Percentiles rank a stretch among this genome's conserved stretches.
Evolutionary conservation across 2,329 filamentous ascomycete genomes (phyloP).

Genomic region (Lojkania enalia): DNA sequence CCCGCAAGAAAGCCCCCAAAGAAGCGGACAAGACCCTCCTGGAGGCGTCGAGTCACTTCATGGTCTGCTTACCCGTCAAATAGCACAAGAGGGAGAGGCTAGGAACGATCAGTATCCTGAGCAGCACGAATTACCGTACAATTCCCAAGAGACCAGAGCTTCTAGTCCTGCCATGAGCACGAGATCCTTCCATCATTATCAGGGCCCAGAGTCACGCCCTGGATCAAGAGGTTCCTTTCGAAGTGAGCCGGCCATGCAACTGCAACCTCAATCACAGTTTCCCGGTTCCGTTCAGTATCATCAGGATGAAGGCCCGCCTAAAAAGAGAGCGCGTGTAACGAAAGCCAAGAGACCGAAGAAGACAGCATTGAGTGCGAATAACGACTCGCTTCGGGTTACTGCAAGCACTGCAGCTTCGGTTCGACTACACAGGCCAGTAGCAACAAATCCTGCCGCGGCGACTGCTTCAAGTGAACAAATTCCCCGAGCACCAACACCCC

Average conservation of each 20-base stretch:
- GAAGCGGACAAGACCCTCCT: constrained; percentile 24
- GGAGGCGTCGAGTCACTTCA: constrained; percentile 43
- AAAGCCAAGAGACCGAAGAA: constrained; percentile 73
- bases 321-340: constrained; percentile 80
- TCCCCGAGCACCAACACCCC: constrained; percentile 77
- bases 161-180: constrained; percentile 51
- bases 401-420: constrained; percentile 89
- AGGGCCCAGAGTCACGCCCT: constrained; percentile 40
- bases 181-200: constrained; percentile 42
- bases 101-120: constrained; percentile 35
- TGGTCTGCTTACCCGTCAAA: constrained; percentile 41
- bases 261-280: constrained; percentile 22
- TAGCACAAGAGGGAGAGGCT: constrained; percentile 28
- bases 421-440: constrained; percentile 77
- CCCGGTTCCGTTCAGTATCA: constrained; percentile 24
- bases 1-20: constrained; percentile 20
- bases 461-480: constrained; percentile 66
- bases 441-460: constrained; percentile 53
- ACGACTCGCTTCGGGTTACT: constrained; percentile 83
- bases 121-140: constrained; percentile 29
- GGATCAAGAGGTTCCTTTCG: constrained; percentile 45
- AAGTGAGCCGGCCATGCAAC: constrained; percentile 29
- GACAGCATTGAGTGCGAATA: constrained; percentile 70
- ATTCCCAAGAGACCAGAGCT: constrained; percentile 44
- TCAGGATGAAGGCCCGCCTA: constrained; percentile 59